phyloP scores from a whole-genome alignment of 2,329 filamentous ascomycete genomes.

The Fusarium cicatricum region DNA sequence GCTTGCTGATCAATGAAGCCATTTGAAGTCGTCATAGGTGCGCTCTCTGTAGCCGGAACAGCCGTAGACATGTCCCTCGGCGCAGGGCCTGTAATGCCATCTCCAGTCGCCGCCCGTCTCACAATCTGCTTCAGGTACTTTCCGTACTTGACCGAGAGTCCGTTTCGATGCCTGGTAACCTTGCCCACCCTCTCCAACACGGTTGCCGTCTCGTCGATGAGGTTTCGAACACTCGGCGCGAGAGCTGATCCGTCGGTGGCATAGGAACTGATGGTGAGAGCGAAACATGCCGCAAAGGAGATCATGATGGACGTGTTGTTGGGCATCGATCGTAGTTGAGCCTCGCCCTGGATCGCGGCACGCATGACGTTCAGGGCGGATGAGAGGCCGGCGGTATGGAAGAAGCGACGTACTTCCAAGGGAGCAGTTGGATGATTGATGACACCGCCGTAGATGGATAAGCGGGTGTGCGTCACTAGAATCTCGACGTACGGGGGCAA shows the following conservation, averaged over 20 bases:
- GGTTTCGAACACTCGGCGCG: conserved; percentile 67
- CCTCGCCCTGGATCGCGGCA: conserved; percentile 75
- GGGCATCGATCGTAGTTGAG: conserved; percentile 75
- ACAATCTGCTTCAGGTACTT: conserved; percentile 56
- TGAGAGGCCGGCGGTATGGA: conserved; percentile 74
- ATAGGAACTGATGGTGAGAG: conserved; percentile 69
- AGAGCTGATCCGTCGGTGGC: conserved; percentile 65
- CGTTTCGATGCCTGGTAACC: conserved; percentile 71
- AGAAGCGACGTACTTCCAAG: conserved; percentile 74
- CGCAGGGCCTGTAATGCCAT: conserved; percentile 22
- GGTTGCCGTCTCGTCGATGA: conserved; percentile 73
- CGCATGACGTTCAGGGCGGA: conserved; percentile 79
- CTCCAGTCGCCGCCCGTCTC: conserved; percentile 46
- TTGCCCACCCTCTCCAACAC: conserved; percentile 75
- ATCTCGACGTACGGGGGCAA: conserved; percentile 80
- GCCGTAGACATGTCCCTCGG: conserved; percentile 25
- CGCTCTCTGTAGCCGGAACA: conserved; percentile 19
- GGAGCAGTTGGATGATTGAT: conserved; percentile 79
- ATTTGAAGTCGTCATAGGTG: conserved; percentile 34
- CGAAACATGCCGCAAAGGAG: conserved; percentile 76
- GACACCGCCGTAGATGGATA: conserved; percentile 78
- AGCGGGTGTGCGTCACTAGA: conserved; percentile 73
- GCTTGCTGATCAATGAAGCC: conserved; percentile 42
- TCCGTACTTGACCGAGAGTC: conserved; percentile 64
- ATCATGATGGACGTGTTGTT: conserved; percentile 85